These are phyloP conservation scores for Cryphonectria japonica DNA, from an alignment of 2,329 filamentous ascomycete genomes.

Conservation along the genomic window DNA sequence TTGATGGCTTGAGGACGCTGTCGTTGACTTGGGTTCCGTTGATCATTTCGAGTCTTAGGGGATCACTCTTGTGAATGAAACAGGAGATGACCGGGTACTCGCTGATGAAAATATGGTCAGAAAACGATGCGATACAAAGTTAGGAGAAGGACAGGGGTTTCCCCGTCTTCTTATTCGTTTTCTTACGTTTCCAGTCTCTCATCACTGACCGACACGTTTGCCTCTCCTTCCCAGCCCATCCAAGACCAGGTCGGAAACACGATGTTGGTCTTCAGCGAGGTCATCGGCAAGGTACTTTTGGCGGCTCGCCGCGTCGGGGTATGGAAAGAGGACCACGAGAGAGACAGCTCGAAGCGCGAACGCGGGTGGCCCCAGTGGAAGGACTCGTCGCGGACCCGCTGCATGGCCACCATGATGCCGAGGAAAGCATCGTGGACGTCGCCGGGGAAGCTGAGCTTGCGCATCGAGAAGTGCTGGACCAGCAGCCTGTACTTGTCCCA, in stretches of 20 bases:
- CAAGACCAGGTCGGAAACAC: constrained; percentile 15
- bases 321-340: neutral
- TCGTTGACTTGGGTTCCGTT: neutral
- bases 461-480: neutral
- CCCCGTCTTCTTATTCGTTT: too few relatives aligned
- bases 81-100: neutral
- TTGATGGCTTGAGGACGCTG: neutral
- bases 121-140: neutral
- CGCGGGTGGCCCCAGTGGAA: constrained; percentile 15
- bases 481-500: constrained; percentile 1
- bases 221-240: constrained; percentile 12
- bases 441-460: constrained; percentile 7
- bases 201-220: neutral
- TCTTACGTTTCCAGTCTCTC: neutral
- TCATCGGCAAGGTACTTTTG: neutral
- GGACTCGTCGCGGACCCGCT: neutral
- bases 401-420: constrained; percentile 2
- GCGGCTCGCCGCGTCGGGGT: neutral
- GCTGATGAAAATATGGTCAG: neutral
- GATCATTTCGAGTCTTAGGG: neutral
- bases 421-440: constrained; percentile 13
- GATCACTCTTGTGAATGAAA: neutral
- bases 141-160: neutral
- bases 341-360: constrained; percentile 8
- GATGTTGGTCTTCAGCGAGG: neutral